phyloP scores from a whole-genome alignment of 768 basidiomycete species.

The Amanita exitialis region DNA sequence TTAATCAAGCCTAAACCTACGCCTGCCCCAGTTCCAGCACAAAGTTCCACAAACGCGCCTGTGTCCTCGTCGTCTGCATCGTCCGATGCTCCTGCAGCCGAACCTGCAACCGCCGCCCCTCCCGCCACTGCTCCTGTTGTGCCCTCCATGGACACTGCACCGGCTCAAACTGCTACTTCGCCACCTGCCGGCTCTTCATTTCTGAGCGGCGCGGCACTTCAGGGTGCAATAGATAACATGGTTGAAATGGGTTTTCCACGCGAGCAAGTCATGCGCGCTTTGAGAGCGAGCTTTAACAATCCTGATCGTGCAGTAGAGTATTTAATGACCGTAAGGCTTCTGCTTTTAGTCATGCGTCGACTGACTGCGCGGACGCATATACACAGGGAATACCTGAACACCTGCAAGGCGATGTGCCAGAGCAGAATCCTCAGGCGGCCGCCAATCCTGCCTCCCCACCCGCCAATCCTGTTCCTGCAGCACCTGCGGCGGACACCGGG shows the following conservation, averaged over 20 bases:
- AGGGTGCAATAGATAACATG: conserved; percentile 75
- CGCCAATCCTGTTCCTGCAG: conserved; percentile 8
- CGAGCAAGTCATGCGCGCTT: conserved; percentile 74
- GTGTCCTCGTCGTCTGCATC: no score
- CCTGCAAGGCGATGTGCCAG: conserved; percentile 16
- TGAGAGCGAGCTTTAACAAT: conserved; percentile 95
- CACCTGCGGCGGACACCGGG: conserved; percentile 15
- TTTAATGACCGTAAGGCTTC: conserved; percentile 67
- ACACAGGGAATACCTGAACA: conserved; percentile 44
- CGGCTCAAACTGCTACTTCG: conserved; percentile 13
- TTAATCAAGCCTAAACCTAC: conserved; percentile 16
- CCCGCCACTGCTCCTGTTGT: conserved; percentile 13
- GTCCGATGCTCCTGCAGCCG: no score
- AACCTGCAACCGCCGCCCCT: no score
- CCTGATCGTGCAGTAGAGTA: conserved; percentile 98
- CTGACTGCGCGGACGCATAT: conserved; percentile 55
- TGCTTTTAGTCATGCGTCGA: conserved; percentile 6
- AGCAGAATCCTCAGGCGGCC: conserved; percentile 5
- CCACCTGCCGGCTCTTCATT: conserved; percentile 49
- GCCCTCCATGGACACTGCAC: background rate
- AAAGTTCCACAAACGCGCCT: no score
- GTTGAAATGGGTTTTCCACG: conserved; percentile 90
- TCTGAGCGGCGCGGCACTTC: conserved; percentile 66
- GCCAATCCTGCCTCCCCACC: no score
- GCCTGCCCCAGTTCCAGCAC: conserved; percentile 16